Evolutionary conservation across 2,329 filamentous ascomycete species (phyloP).

Genomic region (Phoma sp.): DNA sequence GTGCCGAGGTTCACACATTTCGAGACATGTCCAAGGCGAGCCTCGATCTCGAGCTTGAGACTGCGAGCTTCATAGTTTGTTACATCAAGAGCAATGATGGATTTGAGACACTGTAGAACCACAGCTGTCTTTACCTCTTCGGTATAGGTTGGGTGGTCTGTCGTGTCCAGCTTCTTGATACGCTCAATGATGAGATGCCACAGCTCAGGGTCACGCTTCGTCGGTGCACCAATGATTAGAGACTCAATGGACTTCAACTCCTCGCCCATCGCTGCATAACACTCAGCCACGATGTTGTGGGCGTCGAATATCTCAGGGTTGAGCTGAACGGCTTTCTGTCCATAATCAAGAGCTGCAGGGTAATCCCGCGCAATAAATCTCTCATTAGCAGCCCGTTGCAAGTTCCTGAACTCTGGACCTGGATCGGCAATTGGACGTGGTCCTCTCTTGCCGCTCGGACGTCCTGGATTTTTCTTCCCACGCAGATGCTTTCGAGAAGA

Average conservation of each 20-base stretch:
- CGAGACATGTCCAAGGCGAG: constrained; percentile 52
- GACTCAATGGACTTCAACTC: constrained; percentile 64
- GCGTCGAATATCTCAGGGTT: constrained; percentile 70
- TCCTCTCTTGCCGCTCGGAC: constrained; percentile 47
- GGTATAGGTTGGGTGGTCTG: constrained; percentile 38
- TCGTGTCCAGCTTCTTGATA: constrained; percentile 55
- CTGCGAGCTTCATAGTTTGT: constrained; percentile 62
- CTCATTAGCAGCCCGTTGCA: constrained; percentile 71
- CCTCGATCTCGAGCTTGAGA: constrained; percentile 63
- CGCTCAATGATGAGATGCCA: constrained; percentile 66
- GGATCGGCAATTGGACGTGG: constrained; percentile 69
- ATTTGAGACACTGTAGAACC: constrained; percentile 44
- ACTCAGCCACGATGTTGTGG: constrained; percentile 67
- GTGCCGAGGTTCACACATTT: constrained; percentile 54
- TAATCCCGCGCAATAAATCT: constrained; percentile 71
- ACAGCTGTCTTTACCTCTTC: constrained; percentile 37
- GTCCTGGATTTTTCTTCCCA: constrained; percentile 34
- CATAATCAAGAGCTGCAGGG: constrained; percentile 52
- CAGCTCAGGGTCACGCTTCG: constrained; percentile 62
- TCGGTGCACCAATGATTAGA: constrained; percentile 65
- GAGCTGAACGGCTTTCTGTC: constrained; percentile 45
- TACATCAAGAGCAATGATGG: constrained; percentile 61
- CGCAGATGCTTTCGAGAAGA: constrained; percentile 24
- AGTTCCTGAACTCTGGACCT: constrained; percentile 73
- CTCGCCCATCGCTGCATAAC: constrained; percentile 63